Conservation (phyloP, 2,329 filamentous ascomycete species). For the Cladophialophora exuberans region DNA sequence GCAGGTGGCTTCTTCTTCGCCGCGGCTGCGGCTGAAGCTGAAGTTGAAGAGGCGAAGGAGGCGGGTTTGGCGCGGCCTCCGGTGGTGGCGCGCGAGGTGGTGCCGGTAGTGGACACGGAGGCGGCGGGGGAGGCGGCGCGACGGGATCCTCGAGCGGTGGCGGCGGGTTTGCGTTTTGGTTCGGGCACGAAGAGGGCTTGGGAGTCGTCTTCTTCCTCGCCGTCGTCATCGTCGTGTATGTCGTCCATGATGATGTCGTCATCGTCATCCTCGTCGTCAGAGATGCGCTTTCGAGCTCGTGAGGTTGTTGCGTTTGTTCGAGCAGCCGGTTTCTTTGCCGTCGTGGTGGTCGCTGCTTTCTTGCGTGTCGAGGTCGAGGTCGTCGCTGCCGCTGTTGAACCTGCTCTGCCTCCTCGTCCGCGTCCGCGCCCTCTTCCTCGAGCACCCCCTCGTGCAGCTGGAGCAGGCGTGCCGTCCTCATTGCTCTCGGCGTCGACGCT, state of each 20-base stretch:
- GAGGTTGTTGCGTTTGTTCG: conserved; percentile 23
- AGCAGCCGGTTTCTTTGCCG: conserved; percentile 38
- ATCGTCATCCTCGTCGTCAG: conserved; percentile 41
- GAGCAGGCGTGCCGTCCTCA: conserved; percentile 49
- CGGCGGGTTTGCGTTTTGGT: conserved; percentile 20
- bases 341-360: conserved; percentile 39
- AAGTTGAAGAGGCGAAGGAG: conserved; percentile 23
- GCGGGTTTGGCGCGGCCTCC: conserved; percentile 4
- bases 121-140: not conserved
- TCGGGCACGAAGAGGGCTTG: conserved; percentile 34
- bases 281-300: conserved; percentile 37
- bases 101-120: not conserved
- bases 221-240: conserved; percentile 42
- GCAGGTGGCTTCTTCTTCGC: conserved; percentile 44
- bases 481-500: conserved; percentile 49
- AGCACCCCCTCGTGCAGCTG: conserved; percentile 41
- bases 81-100: conserved; percentile 1
- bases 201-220: conserved; percentile 38
- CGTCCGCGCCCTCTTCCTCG: conserved; percentile 53
- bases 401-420: conserved; percentile 47
- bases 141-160: conserved; percentile 14
- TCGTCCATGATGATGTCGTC: conserved; percentile 47
- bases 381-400: conserved; percentile 43
- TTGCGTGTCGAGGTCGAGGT: conserved; percentile 42
- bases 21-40: conserved; percentile 13